Conservation (phyloP, 768 basidiomycete genomes). For the Pulveroboletus ravenelii region DNA sequence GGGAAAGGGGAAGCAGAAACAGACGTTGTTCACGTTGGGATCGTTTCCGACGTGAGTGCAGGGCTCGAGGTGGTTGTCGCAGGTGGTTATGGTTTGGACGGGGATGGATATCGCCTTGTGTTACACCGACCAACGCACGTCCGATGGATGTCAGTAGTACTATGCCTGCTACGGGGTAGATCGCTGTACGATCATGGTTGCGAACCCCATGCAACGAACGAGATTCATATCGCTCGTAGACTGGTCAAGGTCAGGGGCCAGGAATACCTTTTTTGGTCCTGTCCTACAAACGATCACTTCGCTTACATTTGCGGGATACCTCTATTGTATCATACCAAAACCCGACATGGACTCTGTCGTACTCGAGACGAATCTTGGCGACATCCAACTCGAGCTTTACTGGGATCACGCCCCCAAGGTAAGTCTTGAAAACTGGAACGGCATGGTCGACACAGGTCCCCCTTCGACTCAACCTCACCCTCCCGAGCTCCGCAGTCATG, state of each 20-base stretch:
- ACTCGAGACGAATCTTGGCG: conserved; percentile 80
- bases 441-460: not conserved
- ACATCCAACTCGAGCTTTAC: conserved; percentile 87
- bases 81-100: not conserved
- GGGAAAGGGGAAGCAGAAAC: conserved; percentile 78
- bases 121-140: too few species aligned
- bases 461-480: not conserved
- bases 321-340: not conserved
- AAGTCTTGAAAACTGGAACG: conserved; percentile 5
- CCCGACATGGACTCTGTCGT: conserved; percentile 49
- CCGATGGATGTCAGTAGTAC: not conserved
- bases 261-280: not conserved
- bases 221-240: not conserved
- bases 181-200: not conserved
- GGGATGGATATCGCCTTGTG: not conserved
- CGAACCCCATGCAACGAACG: too few species aligned
- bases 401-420: conserved; percentile 85
- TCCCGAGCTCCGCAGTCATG: conserved; percentile 60
- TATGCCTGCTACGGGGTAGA: not conserved
- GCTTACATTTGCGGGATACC: too few species aligned
- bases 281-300: too few species aligned
- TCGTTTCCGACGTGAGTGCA: conserved; percentile 37
- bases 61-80: not conserved
- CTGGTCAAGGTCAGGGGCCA: too few species aligned
- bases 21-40: conserved; percentile 71